Percentiles rank a stretch among this genome's conserved stretches.
Evolutionary conservation across 1,284 basidiomycete genomes (phyloP).

Genomic region (Malassezia sp.): DNA sequence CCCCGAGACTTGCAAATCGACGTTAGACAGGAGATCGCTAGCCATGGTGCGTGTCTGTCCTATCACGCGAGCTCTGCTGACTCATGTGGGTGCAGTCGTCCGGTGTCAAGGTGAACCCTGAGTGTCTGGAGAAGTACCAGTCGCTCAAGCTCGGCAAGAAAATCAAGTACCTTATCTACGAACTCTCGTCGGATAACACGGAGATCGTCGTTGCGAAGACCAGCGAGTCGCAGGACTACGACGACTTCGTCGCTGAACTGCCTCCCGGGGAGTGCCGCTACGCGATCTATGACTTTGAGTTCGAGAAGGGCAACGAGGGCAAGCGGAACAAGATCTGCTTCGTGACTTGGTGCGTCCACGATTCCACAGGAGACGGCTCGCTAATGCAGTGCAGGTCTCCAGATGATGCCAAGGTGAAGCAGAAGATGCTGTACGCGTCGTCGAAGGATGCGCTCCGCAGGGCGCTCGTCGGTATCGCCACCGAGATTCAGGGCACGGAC

Average conservation of each 20-base stretch:
- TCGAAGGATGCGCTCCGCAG: constrained; percentile 76
- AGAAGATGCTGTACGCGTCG: constrained; percentile 89
- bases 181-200: constrained; percentile 56
- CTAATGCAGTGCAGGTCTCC: constrained; percentile 61
- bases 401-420: constrained; percentile 71
- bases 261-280: constrained; percentile 70
- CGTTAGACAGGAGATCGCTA: no score
- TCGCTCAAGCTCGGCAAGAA: constrained; percentile 73
- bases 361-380: no score
- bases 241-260: constrained; percentile 65
- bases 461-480: constrained; percentile 58
- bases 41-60: no score
- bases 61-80: no score
- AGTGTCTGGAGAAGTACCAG: constrained; percentile 60
- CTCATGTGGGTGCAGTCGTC: constrained; percentile 67
- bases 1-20: no score
- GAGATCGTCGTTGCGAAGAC: constrained; percentile 50
- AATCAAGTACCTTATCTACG: constrained; percentile 77
- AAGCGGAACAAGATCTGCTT: constrained; percentile 85
- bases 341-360: constrained; percentile 58
- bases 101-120: constrained; percentile 58
- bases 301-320: constrained; percentile 63
- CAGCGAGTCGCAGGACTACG: constrained; percentile 54
- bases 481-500: constrained; percentile 83
- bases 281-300: constrained; percentile 88